Percentiles rank a stretch among this genome's conserved stretches.
phyloP scores from a whole-genome alignment of 441 rosid genomes.

The Erodium texanum region DNA sequence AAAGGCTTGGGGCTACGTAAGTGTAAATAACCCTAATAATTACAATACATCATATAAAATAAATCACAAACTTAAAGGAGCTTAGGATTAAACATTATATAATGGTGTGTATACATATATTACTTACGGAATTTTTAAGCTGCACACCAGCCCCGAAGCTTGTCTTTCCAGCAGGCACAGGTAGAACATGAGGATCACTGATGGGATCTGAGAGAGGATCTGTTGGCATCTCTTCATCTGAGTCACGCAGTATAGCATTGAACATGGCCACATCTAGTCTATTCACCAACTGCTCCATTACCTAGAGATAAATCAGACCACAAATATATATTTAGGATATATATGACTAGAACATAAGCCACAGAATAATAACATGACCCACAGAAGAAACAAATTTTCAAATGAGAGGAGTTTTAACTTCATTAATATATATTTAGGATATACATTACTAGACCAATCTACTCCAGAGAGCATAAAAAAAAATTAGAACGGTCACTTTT shows the following conservation, averaged over 20 bases:
- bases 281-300: conserved; percentile 94
- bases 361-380: not conserved
- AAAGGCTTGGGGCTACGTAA: too few relatives aligned
- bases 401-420: not conserved
- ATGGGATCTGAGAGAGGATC: conserved; percentile 98
- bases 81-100: too few relatives aligned
- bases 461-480: not conserved
- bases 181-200: conserved; percentile 69
- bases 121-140: conserved; percentile 4
- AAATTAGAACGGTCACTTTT: not conserved
- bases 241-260: conserved; percentile 93
- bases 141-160: conserved; percentile 95
- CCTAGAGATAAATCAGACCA: too few relatives aligned
- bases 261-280: conserved; percentile 94
- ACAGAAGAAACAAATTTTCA: too few relatives aligned
- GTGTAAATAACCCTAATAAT: too few relatives aligned
- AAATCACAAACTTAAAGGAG: too few relatives aligned
- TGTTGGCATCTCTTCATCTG: conserved; percentile 80
- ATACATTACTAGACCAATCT: not conserved
- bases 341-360: too few relatives aligned
- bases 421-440: too few relatives aligned
- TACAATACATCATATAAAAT: too few relatives aligned
- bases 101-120: not conserved
- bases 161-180: conserved; percentile 67
- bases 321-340: too few relatives aligned